These are phyloP conservation scores for Lachnellula arida DNA, from an alignment of 2,329 filamentous ascomycete genomes.

Conservation along the genomic window DNA sequence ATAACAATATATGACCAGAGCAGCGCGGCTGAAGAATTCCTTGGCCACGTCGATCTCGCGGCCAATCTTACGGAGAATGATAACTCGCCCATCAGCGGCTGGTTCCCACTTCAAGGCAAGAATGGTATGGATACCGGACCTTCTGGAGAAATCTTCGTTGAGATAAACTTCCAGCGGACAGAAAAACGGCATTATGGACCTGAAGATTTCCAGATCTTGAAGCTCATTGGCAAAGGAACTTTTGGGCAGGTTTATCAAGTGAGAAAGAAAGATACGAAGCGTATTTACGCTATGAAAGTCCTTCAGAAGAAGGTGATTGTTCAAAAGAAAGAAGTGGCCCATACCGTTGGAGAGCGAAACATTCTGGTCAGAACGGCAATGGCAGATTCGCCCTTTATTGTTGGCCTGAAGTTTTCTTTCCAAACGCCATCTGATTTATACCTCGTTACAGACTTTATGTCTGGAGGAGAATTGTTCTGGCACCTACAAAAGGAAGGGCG, in stretches of 20 bases:
- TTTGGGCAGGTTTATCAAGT: slow-evolving; percentile 99
- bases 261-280: slow-evolving; percentile 89
- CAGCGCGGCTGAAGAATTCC: slow-evolving; percentile 77
- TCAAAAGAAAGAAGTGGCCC: slow-evolving; percentile 98
- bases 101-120: slow-evolving; percentile 78
- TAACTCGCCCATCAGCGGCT: slow-evolving; percentile 70
- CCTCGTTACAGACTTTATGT: slow-evolving; percentile 99
- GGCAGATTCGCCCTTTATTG: slow-evolving; percentile 94
- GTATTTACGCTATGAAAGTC: slow-evolving; percentile 99
- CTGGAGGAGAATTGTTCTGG: slow-evolving; percentile 96
- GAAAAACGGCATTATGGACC: slow-evolving; percentile 92
- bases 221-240: slow-evolving; percentile 95
- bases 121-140: slow-evolving; percentile 71
- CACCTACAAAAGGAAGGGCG: slow-evolving; percentile 95
- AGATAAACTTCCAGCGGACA: slow-evolving; percentile 78
- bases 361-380: slow-evolving; percentile 95
- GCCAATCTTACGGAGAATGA: slow-evolving; percentile 61
- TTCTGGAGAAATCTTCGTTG: slow-evolving; percentile 81
- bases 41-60: slow-evolving; percentile 83
- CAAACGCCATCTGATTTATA: slow-evolving; percentile 96
- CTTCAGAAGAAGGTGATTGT: slow-evolving; percentile 99
- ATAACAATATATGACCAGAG: slow-evolving; percentile 88
- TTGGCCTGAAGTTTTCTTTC: slow-evolving; percentile 97
- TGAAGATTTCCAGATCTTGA: slow-evolving; percentile 91
- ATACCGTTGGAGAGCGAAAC: slow-evolving; percentile 94